Evolutionary conservation across 129 eudicot species (phyloP), one percentile per base, ranked within the genome.

Genomic region (Arctium minus): DNA sequence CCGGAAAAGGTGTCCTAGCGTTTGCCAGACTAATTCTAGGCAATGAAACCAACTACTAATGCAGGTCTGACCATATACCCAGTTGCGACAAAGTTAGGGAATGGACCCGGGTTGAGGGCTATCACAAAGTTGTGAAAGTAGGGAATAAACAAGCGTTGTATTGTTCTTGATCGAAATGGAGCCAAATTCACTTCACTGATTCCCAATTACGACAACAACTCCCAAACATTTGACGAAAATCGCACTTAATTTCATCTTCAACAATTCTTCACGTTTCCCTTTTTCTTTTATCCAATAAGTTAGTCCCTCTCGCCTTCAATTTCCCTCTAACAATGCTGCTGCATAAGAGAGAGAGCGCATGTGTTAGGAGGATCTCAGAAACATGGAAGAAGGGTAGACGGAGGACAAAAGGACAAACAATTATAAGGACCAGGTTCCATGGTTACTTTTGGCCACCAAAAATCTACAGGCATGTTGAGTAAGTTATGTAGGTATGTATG

Each of bases 241-340:
- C 53, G 70, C 78, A 48, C 37, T 18, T 27, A 69, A 18, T 82
- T 36, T 31, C 80, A 82, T 82, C 75, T 40, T 81, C 5, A 30
- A 31, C 74, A 53, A 8, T 72, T 72, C 64, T 42, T 79, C 35
- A 72, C 56, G n/a, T 69, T 62, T 15, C 69, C 69, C 3, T 46
- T 65, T 50, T 31, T 76, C 46, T 53, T 7, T 33, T 11, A 53
- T 10, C 70, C 70, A 76, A 15, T 50, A 15, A 32, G n/a, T 76
- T 48, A 31, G 32, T 40, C 8, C 33, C 80, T 2, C 15, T 73
- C 60, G 9, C 71, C 77, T 71, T 50, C 77, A 33, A 27, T 74
- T 22, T 74, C 2, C 4, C 53, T 50, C 35, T 53, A 18, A 72
- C 29, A 80, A 80, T 80, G 84, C 22, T 80, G 84, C 22, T 11